Evolutionary conservation across 768 basidiomycete genomes (phyloP), one percentile per base, ranked within the genome.

Genomic region (Pholiota microspora): DNA sequence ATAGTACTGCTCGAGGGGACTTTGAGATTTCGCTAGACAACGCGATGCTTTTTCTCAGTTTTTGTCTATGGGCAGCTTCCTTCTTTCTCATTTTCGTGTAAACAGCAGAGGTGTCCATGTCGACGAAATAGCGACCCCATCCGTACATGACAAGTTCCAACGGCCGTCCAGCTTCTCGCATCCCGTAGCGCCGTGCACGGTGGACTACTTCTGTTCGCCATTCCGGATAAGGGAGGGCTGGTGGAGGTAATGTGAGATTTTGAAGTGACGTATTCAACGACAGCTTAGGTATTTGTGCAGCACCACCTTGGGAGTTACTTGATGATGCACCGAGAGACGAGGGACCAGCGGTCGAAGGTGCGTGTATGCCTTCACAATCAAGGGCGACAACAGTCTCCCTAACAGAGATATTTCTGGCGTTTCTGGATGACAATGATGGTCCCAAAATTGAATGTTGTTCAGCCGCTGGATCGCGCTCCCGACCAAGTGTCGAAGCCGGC

Each of bases 161-260:
- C 0, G 84, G 80, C 25, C 76, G 72, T 0, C 79, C 77, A 0
- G 81, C 71, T n/a, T 82, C 75, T 0, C 86, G 81, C 64, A 85
- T 69, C 0, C 85, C 84, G 10, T 84, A 80, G 25, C 74, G 73
- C 9, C 78, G 75, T 0, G 86, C 86, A 36, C 77, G 73, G 35
- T 74, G 69, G 1, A 81, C 73, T 0, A 83, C 62, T 2, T 74
- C 73, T 0, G 72, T 61, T 0, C 86, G 78, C 87, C 87, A 89
- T 59, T 87, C 86, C 0, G 87, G 87, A 64, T 85, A 88, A 0
- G 78, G 80, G 1, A 85, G 65, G 0, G 78, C 73, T 15, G 74
- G 69, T 12, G 64, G 60, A 15, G 60, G 27, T 27, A 57, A 50
- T 9, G 49, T 57, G 2, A 51, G 40, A 42, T 42, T 55, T n/a